These are phyloP conservation scores for Podaxis sp. DNA, from an alignment of 768 basidiomycete genomes.

Conservation along the genomic window DNA sequence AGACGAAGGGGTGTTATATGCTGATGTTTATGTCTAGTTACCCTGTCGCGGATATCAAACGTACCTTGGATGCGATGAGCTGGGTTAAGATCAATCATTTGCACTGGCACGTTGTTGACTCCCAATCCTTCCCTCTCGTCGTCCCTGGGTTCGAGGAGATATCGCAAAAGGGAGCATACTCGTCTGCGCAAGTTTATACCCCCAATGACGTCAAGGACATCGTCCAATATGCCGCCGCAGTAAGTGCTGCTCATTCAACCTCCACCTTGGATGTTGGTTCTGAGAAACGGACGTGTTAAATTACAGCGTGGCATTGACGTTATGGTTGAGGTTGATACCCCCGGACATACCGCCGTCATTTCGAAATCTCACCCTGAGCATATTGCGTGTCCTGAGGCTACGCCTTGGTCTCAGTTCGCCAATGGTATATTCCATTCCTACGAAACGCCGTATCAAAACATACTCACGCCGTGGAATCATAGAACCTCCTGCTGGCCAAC, in stretches of 20 bases:
- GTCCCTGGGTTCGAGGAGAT: constrained; percentile 59
- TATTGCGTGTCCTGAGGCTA: constrained; percentile 60
- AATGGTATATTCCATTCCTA: constrained; percentile 26
- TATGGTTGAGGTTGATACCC: constrained; percentile 74
- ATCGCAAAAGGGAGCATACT: constrained; percentile 65
- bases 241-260: constrained; percentile 28
- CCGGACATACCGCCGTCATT: constrained; percentile 77
- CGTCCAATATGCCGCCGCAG: constrained; percentile 63
- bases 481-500: constrained; percentile 84
- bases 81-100: constrained; percentile 78
- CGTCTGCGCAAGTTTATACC: constrained; percentile 46
- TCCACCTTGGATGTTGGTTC: background rate
- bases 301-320: constrained; percentile 70
- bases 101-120: constrained; percentile 85
- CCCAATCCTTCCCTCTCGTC: constrained; percentile 74
- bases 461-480: background rate
- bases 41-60: constrained; percentile 57
- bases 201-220: constrained; percentile 53
- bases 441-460: background rate
- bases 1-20: background rate
- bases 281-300: background rate
- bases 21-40: constrained; percentile 34
- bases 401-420: constrained; percentile 62
- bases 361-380: constrained; percentile 66
- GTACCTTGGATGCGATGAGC: constrained; percentile 74